phyloP scores from a whole-genome alignment of 2,329 filamentous ascomycete species.

The Apiospora pterosperma region DNA sequence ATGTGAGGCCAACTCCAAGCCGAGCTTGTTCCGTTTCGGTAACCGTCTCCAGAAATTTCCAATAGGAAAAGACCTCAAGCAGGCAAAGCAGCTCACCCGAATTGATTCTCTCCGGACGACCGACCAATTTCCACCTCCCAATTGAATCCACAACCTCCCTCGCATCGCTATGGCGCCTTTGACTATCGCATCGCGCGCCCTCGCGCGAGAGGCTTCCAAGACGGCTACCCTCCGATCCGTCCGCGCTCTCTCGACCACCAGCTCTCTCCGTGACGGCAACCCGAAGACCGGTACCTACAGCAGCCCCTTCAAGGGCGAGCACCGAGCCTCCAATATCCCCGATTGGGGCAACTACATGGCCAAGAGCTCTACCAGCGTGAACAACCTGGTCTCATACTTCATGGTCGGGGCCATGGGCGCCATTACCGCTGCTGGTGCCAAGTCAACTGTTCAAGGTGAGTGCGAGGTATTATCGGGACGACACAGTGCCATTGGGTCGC shows the following conservation, averaged over 20 bases:
- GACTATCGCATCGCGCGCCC: slow-evolving; percentile 63
- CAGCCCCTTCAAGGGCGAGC: slow-evolving; percentile 61
- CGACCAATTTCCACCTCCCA: background rate
- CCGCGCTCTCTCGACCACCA: slow-evolving; percentile 55
- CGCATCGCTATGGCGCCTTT: slow-evolving; percentile 61
- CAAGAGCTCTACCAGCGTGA: slow-evolving; percentile 63
- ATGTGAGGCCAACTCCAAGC: background rate
- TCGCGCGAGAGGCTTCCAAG: slow-evolving; percentile 56
- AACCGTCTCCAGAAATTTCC: slow-evolving; percentile 13
- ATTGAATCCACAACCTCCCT: slow-evolving; percentile 11
- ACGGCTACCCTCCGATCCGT: slow-evolving; percentile 19
- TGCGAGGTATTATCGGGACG: slow-evolving; percentile 16
- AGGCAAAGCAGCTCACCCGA: slow-evolving; percentile 10
- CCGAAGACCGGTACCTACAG: slow-evolving; percentile 48
- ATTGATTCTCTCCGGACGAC: slow-evolving; percentile 2
- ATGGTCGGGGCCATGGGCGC: slow-evolving; percentile 97
- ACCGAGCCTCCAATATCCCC: slow-evolving; percentile 69
- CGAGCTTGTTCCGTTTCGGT: slow-evolving; percentile 6
- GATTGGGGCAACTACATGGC: slow-evolving; percentile 86
- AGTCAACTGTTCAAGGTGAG: slow-evolving; percentile 97
- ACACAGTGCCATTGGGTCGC: slow-evolving; percentile 12
- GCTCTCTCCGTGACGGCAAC: slow-evolving; percentile 38
- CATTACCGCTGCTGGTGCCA: slow-evolving; percentile 87
- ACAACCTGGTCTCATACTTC: slow-evolving; percentile 94
- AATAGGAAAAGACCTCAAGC: slow-evolving; percentile 17